A percentile compares a stretch with the other conserved stretches of the same genome.
Conservation (phyloP, 208 protist species). For the Crithidia sp. region DNA sequence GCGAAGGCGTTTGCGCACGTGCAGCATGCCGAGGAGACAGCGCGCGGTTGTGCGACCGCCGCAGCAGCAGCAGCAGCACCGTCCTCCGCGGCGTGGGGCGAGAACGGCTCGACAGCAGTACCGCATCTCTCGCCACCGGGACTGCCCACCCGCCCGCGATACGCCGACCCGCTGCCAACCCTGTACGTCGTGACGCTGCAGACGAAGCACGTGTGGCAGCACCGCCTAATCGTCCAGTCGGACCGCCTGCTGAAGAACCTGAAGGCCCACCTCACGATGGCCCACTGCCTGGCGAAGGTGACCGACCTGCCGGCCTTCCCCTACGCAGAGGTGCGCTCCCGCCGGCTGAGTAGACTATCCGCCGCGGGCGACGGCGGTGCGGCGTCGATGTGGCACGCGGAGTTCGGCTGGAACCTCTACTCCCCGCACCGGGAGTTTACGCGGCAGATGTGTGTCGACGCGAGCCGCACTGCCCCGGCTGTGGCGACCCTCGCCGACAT, state of each 20-base stretch:
- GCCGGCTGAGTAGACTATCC: not conserved
- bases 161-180: slow-evolving; percentile 12
- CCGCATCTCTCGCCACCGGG: not conserved
- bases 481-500: slow-evolving; percentile 24
- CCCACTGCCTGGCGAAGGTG: slow-evolving; percentile 26
- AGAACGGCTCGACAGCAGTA: not conserved
- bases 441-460: slow-evolving; percentile 58
- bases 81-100: not conserved
- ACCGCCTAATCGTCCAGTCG: slow-evolving; percentile 37
- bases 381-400: slow-evolving; percentile 29
- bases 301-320: slow-evolving; percentile 60
- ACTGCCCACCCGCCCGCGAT: slow-evolving; percentile 18
- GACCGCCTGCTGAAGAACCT: slow-evolving; percentile 37
- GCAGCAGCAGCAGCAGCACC: not conserved
- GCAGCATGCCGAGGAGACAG: slow-evolving; percentile 27
- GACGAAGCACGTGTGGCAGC: slow-evolving; percentile 52
- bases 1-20: slow-evolving; percentile 24
- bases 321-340: slow-evolving; percentile 19
- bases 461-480: slow-evolving; percentile 20
- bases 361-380: slow-evolving; percentile 1
- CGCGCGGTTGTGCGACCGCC: not conserved
- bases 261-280: slow-evolving; percentile 25
- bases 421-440: slow-evolving; percentile 49
- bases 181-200: slow-evolving; percentile 48
- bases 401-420: slow-evolving; percentile 89